A percentile compares a stretch with the other conserved stretches of the same genome.
phyloP scores from a whole-genome alignment of 495 filamentous ascomycete species.

The Darksidea phi region DNA sequence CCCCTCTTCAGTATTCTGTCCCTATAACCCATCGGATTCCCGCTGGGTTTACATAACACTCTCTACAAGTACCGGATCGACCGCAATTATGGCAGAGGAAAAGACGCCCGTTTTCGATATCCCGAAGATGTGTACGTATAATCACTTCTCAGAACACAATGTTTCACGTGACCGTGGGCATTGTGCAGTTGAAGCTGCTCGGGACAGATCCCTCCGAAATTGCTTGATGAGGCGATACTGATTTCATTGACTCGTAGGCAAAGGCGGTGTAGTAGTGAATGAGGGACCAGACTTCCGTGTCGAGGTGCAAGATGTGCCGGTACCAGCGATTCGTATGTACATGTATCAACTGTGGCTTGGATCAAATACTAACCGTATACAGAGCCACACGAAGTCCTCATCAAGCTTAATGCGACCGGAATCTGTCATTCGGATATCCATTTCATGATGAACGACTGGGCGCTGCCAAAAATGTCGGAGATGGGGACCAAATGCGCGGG shows the following conservation, averaged over 20 bases:
- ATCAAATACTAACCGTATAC: background rate
- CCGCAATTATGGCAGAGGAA: slow-evolving; percentile 8
- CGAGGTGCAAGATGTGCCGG: slow-evolving; percentile 53
- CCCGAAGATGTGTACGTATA: slow-evolving; percentile 47
- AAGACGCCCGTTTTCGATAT: slow-evolving; percentile 41
- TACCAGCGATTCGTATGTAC: slow-evolving; percentile 52
- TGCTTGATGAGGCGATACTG: too few relatives aligned
- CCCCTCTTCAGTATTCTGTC: too few relatives aligned
- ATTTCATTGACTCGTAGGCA: slow-evolving; percentile 15
- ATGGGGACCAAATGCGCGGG: slow-evolving; percentile 53
- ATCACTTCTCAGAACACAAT: too few relatives aligned
- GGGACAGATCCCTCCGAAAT: too few relatives aligned
- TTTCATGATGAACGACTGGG: slow-evolving; percentile 47
- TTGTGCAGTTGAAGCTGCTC: too few relatives aligned
- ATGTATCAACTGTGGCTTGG: background rate
- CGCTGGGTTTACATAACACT: too few relatives aligned
- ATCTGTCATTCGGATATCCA: slow-evolving; percentile 46
- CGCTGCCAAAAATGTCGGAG: slow-evolving; percentile 48
- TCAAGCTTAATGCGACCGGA: slow-evolving; percentile 45
- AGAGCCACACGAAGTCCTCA: slow-evolving; percentile 45
- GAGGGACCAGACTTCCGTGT: slow-evolving; percentile 55
- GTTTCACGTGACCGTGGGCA: too few relatives aligned
- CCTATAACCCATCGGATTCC: too few relatives aligned
- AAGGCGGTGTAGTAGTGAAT: slow-evolving; percentile 56
- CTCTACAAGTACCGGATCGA: too few relatives aligned